Evolutionary conservation across 108 stramenopile species (phyloP), one percentile per base, ranked within the genome.

Genomic region (Chaetoceros tenuissimus): DNA sequence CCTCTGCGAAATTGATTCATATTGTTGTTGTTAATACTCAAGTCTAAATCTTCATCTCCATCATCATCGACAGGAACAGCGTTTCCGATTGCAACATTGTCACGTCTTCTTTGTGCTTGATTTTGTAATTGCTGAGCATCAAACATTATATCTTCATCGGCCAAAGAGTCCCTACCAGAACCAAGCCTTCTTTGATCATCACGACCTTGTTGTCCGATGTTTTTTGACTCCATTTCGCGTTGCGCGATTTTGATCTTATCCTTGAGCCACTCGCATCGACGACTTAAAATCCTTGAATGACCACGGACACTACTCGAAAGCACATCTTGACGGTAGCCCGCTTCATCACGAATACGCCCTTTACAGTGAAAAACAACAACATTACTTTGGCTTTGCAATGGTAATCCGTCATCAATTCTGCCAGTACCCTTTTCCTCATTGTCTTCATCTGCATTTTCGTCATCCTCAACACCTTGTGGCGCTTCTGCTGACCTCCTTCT

Each of bases 361-460:
- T 59, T 57, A 53, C 89, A 92, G 59, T 87, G 81, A 8, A 92
- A 54, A 8, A 87, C 67, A 2, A 90, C 68, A 65, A 86, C 84
- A 29, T 74, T 68, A 31, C 62, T 52, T 46, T 43, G 34, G 23
- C 28, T 20, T 43, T 50, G 44, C 19, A 73, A 55, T 7, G 60
- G 60, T n/a, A n/a, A n/a, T n/a, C n/a, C n/a, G n/a, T n/a, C n/a
- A n/a, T n/a, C n/a, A n/a, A n/a, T n/a, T n/a, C n/a, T n/a, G n/a
- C n/a, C n/a, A n/a, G n/a, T n/a, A n/a, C n/a, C n/a, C n/a, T n/a
- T n/a, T n/a, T n/a, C n/a, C n/a, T n/a, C n/a, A n/a, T n/a, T n/a
- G n/a, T n/a, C n/a, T n/a, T n/a, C n/a, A n/a, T n/a, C n/a, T n/a
- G n/a, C n/a, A n/a, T n/a, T n/a, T n/a, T n/a, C n/a, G n/a, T n/a